Base-by-base conservation (phyloP, 139 green algal genomes). In the Coelastrella sp. region DNA sequence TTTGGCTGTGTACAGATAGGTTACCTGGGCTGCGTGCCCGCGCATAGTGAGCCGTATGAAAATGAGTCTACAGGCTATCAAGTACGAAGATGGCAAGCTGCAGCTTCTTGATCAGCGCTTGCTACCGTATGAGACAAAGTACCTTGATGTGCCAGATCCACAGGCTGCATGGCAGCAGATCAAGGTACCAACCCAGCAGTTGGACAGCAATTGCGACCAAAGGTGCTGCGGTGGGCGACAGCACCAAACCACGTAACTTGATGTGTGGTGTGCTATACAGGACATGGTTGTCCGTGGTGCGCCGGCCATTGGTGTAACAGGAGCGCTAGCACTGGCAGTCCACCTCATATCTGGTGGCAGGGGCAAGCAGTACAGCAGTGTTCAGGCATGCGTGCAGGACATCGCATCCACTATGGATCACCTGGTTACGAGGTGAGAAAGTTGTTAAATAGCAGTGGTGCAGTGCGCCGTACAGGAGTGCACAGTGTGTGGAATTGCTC, bases 211-310 rank as follows among this genome's bases (percentile, higher is more conserved):
- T 72, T 4, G 63, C 17, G 17, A 20, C 35, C 35, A 3, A 49
- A 66, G 27, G 49, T 63, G 49, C 78, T 84, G 76, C 78, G 14
- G 17, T 58, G 25, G 11, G 6, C 76, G 4, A n/a, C 76, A 20
- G 61, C 76, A 57, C 35, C 35, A 3, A 49, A 49, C 17, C 35
- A 49, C 35, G 35, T 49, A 49, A 49, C 35, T 49, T 49, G 35
- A 49, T 49, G 35, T 49, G 35, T 49, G 35, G 35, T 49, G 35
- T 35, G 73, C 14, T 10, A 4, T n/a, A 35, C 49, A 88, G 35
- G 96, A 99, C 73, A 99, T 99, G 98, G 96, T 96, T 0, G 98
- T 99, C 24, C 94, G 98, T 15, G 98, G 98, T 1, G 98, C 98
- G 9, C 98, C 98, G 0, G 98, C 98, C 6, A 99, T 99, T 56